phyloP scores from a whole-genome alignment of 2,329 filamentous ascomycete genomes.

The Claviceps monticola region DNA sequence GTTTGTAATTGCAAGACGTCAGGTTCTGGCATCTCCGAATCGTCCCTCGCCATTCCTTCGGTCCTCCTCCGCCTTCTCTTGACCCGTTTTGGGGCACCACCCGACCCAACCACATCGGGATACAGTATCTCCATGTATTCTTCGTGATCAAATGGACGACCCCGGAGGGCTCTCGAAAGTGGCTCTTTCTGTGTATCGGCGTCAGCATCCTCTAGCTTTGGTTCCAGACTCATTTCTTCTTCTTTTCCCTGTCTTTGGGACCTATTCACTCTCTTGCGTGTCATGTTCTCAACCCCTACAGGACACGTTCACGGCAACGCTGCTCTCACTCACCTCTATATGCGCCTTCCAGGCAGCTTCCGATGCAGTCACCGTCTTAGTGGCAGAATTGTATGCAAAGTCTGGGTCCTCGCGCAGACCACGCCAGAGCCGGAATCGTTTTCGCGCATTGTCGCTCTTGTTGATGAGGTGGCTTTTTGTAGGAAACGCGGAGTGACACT shows the following conservation, averaged over 20 bases:
- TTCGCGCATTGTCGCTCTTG: conserved; percentile 49
- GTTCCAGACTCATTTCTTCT: neutral
- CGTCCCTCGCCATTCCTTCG: conserved; percentile 31
- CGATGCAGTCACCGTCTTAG: conserved; percentile 37
- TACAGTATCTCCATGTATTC: conserved; percentile 47
- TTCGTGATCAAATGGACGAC: conserved; percentile 45
- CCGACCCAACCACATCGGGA: conserved; percentile 45
- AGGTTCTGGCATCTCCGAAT: conserved; percentile 34
- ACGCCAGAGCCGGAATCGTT: conserved; percentile 48
- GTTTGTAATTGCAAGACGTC: conserved; percentile 30
- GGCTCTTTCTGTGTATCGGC: conserved; percentile 36
- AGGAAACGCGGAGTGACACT: conserved; percentile 41
- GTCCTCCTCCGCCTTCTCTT: conserved; percentile 39
- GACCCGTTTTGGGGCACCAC: conserved; percentile 44
- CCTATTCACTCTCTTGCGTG: neutral
- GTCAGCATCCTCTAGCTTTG: neutral
- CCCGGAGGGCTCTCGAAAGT: conserved; percentile 40
- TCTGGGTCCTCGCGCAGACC: conserved; percentile 43
- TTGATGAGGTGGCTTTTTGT: conserved; percentile 49
- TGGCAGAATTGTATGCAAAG: conserved; percentile 38
- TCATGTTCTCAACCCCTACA: neutral
- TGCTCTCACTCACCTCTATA: conserved; percentile 33
- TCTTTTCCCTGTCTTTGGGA: neutral
- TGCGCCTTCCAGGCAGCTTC: conserved; percentile 44
- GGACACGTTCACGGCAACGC: neutral